A percentile compares a stretch with the other conserved stretches of the same genome.
phyloP scores from a whole-genome alignment of 2,329 filamentous ascomycete species.

The Pseudogymnoascus sp. region DNA sequence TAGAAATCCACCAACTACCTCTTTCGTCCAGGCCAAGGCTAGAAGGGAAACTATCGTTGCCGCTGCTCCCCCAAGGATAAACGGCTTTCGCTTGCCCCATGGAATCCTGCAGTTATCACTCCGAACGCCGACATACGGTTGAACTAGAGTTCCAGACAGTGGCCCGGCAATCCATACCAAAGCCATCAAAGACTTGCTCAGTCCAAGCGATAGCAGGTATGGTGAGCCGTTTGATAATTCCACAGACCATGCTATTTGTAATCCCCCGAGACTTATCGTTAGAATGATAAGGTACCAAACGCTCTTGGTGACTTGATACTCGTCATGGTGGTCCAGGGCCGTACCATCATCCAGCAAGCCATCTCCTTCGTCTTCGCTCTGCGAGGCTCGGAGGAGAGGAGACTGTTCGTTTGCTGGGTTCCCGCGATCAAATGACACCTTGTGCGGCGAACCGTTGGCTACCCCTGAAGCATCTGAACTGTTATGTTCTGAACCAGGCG shows the following conservation, averaged over 20 bases:
- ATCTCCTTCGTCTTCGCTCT: conserved; percentile 29
- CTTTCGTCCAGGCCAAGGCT: conserved; percentile 64
- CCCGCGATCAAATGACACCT: conserved; percentile 16
- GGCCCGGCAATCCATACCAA: conserved; percentile 81
- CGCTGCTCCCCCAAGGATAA: conserved; percentile 63
- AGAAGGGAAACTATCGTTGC: conserved; percentile 62
- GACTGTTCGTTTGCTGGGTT: conserved; percentile 38
- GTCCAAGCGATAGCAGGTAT: conserved; percentile 68
- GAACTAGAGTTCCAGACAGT: conserved; percentile 68
- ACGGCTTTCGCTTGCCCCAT: conserved; percentile 75
- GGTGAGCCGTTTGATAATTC: conserved; percentile 90
- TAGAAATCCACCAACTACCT: conserved; percentile 61
- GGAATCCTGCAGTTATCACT: conserved; percentile 68
- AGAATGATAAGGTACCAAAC: conserved; percentile 78
- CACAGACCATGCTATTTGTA: conserved; percentile 94
- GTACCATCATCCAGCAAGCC: conserved; percentile 28
- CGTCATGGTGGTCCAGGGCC: conserved; percentile 36
- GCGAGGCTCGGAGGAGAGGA: conserved; percentile 39
- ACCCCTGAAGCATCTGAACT: conserved; percentile 9
- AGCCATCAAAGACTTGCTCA: conserved; percentile 76
- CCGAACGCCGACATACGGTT: conserved; percentile 74
- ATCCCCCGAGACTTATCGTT: conserved; percentile 76
- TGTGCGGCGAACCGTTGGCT: conserved; percentile 15
- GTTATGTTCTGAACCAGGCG: not conserved
- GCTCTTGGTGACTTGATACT: conserved; percentile 63